phyloP scores from a whole-genome alignment of 2,329 filamentous ascomycete species.

The Periconia sp. region DNA sequence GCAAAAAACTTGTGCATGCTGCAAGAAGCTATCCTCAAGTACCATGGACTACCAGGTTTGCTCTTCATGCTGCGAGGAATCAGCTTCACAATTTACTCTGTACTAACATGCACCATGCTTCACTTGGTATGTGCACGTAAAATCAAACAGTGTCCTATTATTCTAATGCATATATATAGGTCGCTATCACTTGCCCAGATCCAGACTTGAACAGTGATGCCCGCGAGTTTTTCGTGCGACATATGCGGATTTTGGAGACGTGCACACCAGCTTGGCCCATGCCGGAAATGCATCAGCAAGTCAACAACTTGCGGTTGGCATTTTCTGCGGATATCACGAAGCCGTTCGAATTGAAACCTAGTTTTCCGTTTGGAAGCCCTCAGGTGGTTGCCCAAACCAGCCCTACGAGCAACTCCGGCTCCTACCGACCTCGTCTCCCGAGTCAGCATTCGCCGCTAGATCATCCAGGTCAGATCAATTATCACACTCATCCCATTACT shows the following conservation, averaged over 20 bases:
- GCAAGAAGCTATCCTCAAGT: slow-evolving; percentile 78
- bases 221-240: slow-evolving; percentile 83
- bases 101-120: slow-evolving; percentile 88
- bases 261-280: slow-evolving; percentile 83
- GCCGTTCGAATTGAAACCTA: slow-evolving; percentile 85
- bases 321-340: slow-evolving; percentile 85
- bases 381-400: slow-evolving; percentile 63
- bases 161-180: slow-evolving; percentile 53
- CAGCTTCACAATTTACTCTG: slow-evolving; percentile 92
- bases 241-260: slow-evolving; percentile 90
- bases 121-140: slow-evolving; percentile 72
- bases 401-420: slow-evolving; percentile 57
- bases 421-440: slow-evolving; percentile 55
- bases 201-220: slow-evolving; percentile 83
- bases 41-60: slow-evolving; percentile 76
- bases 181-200: slow-evolving; percentile 90
- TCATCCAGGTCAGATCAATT: slow-evolving; percentile 64
- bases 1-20: slow-evolving; percentile 83
- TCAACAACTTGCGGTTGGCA: slow-evolving; percentile 83
- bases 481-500: slow-evolving; percentile 69
- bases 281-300: slow-evolving; percentile 86
- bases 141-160: neutral
- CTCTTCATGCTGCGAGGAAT: slow-evolving; percentile 92
- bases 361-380: slow-evolving; percentile 84
- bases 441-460: slow-evolving; percentile 53